Evolutionary conservation across 2,329 filamentous ascomycete species (phyloP), one percentile per base, ranked within the genome.

Genomic region (Pseudonectria foliicola): DNA sequence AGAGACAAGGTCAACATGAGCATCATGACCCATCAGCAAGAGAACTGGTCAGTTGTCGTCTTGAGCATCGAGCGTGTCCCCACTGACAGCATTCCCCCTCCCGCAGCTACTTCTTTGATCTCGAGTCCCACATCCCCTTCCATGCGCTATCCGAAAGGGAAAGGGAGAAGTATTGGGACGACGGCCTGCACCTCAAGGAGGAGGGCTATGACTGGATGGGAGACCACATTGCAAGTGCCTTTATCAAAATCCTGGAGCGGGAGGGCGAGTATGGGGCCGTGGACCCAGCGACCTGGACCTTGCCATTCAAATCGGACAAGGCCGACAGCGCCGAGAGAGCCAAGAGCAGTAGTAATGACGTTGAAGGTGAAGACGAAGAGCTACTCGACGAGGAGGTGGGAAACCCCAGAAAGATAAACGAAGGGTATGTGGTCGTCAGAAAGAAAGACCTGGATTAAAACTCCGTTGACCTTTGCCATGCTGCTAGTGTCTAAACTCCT

Each of bases 161-260:
- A 37, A 63, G 66, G 14, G 42, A 60, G 2, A 60, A 58, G 37
- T 72, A 76, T 47, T 82, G 77, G 75, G 67, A 77, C 43, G 78
- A 83, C 56, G 67, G 66, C 13, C 44, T 82, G 14, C 78, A 83
- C 57, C 62, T 81, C 8, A 73, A 70, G 1, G 55, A 62, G 0
- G 64, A 61, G 6, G 79, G 79, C 7, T 82, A 83, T 60, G 68
- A 80, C 49, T 60, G 73, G 47, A 75, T 83, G 64, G 79, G 78
- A 2, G 62, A 67, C 26, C 63, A 70, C 37, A 63, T 82, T 32
- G 77, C 70, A 30, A 63, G 69, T 15, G 64, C 60, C 21, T 54
- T 82, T 8, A 59, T 75, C 29, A 61, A 65, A 21, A 58, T 79
- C 26, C 46, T 71, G 29, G 53, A 55, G 40, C 54, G 60, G 26